Evolutionary conservation across 179 eudicot species (phyloP).

Genomic region (Drosera spatulata): DNA sequence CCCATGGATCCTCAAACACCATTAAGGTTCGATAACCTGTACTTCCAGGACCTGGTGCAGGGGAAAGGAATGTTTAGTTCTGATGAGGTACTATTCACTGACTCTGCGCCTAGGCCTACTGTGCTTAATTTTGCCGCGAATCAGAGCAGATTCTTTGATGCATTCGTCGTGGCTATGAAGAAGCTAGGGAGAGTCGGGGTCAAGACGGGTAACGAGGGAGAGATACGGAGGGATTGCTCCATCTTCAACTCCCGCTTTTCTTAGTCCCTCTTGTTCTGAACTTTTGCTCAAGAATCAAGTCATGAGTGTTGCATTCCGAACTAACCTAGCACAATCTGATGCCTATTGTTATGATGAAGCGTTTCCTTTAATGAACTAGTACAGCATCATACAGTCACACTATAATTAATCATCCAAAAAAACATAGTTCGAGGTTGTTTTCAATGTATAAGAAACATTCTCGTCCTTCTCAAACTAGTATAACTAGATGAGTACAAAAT

Average conservation of each 20-base stretch:
- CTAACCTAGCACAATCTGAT: too few species aligned
- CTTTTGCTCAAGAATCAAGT: too few species aligned
- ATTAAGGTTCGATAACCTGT: slow-evolving; percentile 5
- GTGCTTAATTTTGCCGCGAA: slow-evolving; percentile 6
- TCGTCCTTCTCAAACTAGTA: too few species aligned
- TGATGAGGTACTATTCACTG: slow-evolving; percentile 8
- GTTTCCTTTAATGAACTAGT: too few species aligned
- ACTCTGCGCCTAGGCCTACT: background rate
- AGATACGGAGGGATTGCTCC: slow-evolving; percentile 7
- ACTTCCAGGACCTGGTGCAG: slow-evolving; percentile 4
- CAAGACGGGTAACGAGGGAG: slow-evolving; percentile 13
- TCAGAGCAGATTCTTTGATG: background rate
- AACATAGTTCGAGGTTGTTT: too few species aligned
- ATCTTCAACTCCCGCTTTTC: slow-evolving; percentile 3
- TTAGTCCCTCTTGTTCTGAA: too few species aligned
- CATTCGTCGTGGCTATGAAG: slow-evolving; percentile 7
- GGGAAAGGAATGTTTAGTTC: slow-evolving; percentile 12
- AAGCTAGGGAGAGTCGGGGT: slow-evolving; percentile 14
- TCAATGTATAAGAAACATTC: too few species aligned
- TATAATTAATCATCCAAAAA: too few species aligned
- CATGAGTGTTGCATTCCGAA: too few species aligned
- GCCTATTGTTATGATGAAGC: too few species aligned
- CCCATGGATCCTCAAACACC: slow-evolving; percentile 7
- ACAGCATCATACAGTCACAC: too few species aligned
- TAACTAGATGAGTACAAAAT: too few species aligned